These are phyloP conservation scores for Suhomyces tanzawaensis DNA, from an alignment of 805 yeast species.

Conservation along the genomic window DNA sequence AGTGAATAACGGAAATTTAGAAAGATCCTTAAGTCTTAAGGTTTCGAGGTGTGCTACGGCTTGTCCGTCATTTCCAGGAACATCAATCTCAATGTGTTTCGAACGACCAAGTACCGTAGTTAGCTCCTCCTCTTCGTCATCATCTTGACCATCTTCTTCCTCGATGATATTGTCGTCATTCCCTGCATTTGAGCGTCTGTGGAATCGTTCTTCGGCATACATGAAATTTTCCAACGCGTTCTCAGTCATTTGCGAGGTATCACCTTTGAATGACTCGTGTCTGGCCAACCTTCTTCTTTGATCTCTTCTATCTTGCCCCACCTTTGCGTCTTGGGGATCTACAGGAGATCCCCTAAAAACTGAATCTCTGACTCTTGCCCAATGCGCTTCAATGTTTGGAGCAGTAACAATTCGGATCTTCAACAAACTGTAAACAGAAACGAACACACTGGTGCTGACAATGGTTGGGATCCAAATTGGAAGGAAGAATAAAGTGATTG, in stretches of 20 bases:
- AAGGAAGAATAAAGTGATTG: slow-evolving; percentile 27
- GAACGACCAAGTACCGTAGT: slow-evolving; percentile 6
- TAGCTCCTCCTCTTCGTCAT: slow-evolving; percentile 8
- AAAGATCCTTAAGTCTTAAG: slow-evolving; percentile 16
- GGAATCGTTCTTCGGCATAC: slow-evolving; percentile 26
- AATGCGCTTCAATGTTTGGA: slow-evolving; percentile 28
- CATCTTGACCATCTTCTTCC: slow-evolving; percentile 11
- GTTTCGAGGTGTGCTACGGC: slow-evolving; percentile 14
- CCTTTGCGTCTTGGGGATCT: slow-evolving; percentile 29
- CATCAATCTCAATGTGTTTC: slow-evolving; percentile 20
- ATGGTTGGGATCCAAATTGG: slow-evolving; percentile 55
- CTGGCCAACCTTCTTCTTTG: slow-evolving; percentile 23
- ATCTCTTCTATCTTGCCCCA: slow-evolving; percentile 29
- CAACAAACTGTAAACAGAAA: slow-evolving; percentile 40
- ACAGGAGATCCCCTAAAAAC: slow-evolving; percentile 27
- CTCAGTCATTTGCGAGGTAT: slow-evolving; percentile 37
- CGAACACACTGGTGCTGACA: slow-evolving; percentile 32
- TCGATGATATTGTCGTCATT: slow-evolving; percentile 12
- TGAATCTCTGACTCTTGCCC: slow-evolving; percentile 31
- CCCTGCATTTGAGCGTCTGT: slow-evolving; percentile 4
- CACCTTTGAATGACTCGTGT: slow-evolving; percentile 40
- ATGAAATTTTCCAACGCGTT: slow-evolving; percentile 36
- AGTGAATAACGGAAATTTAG: slow-evolving; percentile 29
- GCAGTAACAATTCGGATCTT: slow-evolving; percentile 28
- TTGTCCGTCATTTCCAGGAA: slow-evolving; percentile 23